Base-by-base conservation (phyloP, 768 basidiomycete species). In the Gyrodon lividus region DNA sequence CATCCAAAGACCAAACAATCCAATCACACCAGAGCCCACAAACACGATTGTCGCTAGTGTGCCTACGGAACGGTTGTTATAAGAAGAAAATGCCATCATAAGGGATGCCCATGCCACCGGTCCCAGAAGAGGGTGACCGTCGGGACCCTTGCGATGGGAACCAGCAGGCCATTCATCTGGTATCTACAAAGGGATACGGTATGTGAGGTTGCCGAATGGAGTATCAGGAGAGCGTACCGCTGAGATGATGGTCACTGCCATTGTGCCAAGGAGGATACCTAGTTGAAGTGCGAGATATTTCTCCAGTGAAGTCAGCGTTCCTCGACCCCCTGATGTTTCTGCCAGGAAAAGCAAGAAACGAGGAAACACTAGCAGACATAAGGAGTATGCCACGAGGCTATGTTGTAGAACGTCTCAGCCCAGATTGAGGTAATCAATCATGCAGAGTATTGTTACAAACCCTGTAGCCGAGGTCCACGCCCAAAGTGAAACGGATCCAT, bases 1-100 rank as follows among this genome's bases (percentile, higher is more conserved):
- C 68, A 76, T 77, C 86, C 87, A 92, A 14, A 83, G 57, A 2
- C 90, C 89, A 77, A 82, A 85, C 5, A 86, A 48, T 16, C 83
- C 83, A 34, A 87, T 76, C 40, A 72, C 57, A 6, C 75, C 71
- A 10, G 77, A 77, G 16, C 77, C 75, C 20, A 80, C 35, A 30
- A 79, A 77, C 30, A 84, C 70, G 4, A 82, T 45, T 24, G 76
- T 72, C 28, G 81, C 70, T 26, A 92, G 72, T 9, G 81, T 62
- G 3, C 87, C 85, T 13, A 86, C 76, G 28, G 74, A 69, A 9
- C 60, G 66, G 14, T 80, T 80, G 59, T 87, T 87, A 65, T 83
- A 92, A 9, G 89, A 78, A 19, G 86, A 55, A 48, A 90, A 78
- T 3, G 86, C 74, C 26, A 84, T 79, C 19, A 83, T 39, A 39